Conservation (phyloP, 176 grass and related monocot species). For the Puya raimondii region DNA sequence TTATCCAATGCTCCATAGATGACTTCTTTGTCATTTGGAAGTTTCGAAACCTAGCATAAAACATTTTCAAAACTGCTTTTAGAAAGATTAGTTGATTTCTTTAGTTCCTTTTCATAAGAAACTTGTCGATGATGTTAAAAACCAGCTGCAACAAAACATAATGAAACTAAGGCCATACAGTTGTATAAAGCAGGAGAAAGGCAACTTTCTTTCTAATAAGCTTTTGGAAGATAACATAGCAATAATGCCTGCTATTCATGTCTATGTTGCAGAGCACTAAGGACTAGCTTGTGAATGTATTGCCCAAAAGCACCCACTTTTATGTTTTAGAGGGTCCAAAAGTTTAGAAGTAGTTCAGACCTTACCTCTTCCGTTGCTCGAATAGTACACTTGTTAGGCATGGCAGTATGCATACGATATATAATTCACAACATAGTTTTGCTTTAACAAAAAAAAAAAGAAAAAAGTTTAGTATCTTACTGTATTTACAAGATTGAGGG, state of each 20-base stretch:
- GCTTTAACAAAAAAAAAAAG: not conserved
- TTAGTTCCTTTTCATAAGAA: not conserved
- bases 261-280: not conserved
- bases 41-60: conserved; percentile 57
- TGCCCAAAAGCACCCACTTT: too few relatives aligned
- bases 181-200: too few relatives aligned
- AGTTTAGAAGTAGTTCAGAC: too few relatives aligned
- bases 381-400: not conserved
- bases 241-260: not conserved
- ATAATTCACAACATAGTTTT: too few relatives aligned
- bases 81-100: conserved; percentile 23
- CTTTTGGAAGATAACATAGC: too few relatives aligned
- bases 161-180: too few relatives aligned
- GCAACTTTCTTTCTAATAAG: too few relatives aligned
- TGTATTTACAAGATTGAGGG: conserved; percentile 57
- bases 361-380: too few relatives aligned
- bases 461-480: conserved; percentile 34
- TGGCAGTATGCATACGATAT: not conserved
- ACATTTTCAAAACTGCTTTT: conserved; percentile 32
- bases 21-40: conserved; percentile 65
- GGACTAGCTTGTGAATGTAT: too few relatives aligned
- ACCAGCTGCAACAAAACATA: too few relatives aligned
- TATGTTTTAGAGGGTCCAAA: too few relatives aligned
- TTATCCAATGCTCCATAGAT: conserved; percentile 76
- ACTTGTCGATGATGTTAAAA: not conserved